These are phyloP conservation scores for Colletotrichum costaricense DNA, from an alignment of 2,329 filamentous ascomycete species.

Conservation along the genomic window DNA sequence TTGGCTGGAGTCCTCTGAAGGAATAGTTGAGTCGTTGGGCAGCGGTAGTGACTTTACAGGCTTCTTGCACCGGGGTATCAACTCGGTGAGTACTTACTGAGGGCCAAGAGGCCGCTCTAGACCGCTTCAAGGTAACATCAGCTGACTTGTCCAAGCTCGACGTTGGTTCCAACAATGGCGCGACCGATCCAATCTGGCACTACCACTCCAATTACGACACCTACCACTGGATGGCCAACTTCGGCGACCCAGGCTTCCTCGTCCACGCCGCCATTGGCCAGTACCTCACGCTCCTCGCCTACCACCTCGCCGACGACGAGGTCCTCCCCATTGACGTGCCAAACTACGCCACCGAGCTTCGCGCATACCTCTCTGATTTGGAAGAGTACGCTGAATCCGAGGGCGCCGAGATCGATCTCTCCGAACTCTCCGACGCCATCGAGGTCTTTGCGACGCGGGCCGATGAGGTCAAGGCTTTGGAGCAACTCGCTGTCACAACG, in stretches of 20 bases:
- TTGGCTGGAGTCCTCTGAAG: constrained; percentile 49
- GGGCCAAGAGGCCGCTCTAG: constrained; percentile 42
- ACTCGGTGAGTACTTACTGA: constrained; percentile 43
- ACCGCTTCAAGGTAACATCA: not conserved
- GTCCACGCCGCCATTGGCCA: constrained; percentile 69
- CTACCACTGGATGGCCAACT: constrained; percentile 85
- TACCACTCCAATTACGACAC: constrained; percentile 87
- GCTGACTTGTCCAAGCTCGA: constrained; percentile 62
- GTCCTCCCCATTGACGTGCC: constrained; percentile 53
- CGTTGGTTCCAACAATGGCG: constrained; percentile 60
- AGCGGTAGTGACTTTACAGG: constrained; percentile 76
- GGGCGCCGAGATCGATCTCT: constrained; percentile 49
- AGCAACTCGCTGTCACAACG: constrained; percentile 42
- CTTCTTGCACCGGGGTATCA: constrained; percentile 68
- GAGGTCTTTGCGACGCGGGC: constrained; percentile 48
- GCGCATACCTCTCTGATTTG: constrained; percentile 51
- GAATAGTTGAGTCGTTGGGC: constrained; percentile 65
- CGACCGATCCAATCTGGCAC: constrained; percentile 70
- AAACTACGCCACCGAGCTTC: constrained; percentile 53
- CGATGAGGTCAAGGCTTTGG: constrained; percentile 46
- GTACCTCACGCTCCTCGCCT: constrained; percentile 52
- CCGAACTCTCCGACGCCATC: constrained; percentile 51
- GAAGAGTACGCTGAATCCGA: constrained; percentile 45
- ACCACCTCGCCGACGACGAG: constrained; percentile 51
- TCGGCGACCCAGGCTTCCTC: constrained; percentile 75